Evolutionary conservation across 306 rosid species (phyloP).

Genomic region (Pyrus bretschneideri): DNA sequence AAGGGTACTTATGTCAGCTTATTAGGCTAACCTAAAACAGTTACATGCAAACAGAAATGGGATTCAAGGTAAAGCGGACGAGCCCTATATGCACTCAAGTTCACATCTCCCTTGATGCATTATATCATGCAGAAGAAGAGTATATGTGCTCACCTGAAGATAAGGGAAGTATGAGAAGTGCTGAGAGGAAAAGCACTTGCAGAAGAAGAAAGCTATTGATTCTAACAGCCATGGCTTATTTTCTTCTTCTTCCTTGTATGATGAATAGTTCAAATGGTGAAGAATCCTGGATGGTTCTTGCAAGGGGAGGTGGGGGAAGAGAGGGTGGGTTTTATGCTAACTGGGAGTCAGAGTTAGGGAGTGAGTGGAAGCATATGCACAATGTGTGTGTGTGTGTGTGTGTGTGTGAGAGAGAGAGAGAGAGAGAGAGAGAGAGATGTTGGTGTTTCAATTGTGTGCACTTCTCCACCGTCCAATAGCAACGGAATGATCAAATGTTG

Average conservation of each 20-base stretch:
- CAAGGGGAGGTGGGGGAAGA: constrained; percentile 3
- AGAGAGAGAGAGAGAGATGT: background rate
- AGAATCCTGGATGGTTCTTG: constrained; percentile 16
- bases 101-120: no score
- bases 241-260: background rate
- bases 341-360: background rate
- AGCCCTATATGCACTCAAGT: background rate
- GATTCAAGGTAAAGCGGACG: background rate
- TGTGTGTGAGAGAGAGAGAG: constrained; percentile 12
- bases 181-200: constrained; percentile 26
- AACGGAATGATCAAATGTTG: background rate
- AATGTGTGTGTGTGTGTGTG: constrained; percentile 19
- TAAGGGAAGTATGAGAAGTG: constrained; percentile 34
- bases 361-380: background rate
- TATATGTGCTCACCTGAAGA: constrained; percentile 40
- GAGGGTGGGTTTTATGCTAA: constrained; percentile 18
- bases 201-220: constrained; percentile 29
- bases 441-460: background rate
- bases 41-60: background rate
- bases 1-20: background rate
- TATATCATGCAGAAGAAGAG: no score
- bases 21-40: background rate
- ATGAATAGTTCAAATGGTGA: background rate
- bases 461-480: background rate
- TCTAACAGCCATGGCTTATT: constrained; percentile 42